A percentile compares a stretch with the other conserved stretches of the same genome.
phyloP scores from a whole-genome alignment of 495 filamentous ascomycete genomes.

The Trypethelium eluteriae region DNA sequence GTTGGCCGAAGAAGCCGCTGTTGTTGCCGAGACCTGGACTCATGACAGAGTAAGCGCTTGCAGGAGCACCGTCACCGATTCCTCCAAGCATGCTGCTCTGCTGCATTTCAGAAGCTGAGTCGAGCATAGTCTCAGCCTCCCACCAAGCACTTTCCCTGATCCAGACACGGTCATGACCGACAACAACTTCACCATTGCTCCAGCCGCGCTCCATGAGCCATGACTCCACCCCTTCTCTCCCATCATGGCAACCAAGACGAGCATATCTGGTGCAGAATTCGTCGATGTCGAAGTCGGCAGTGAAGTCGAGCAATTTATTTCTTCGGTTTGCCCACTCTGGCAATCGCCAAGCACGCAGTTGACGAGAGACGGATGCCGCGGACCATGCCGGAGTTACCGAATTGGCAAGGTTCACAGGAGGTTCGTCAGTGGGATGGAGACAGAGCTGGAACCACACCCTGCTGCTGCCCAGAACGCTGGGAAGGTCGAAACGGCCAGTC shows the following conservation, averaged over 20 bases:
- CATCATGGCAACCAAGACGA: conserved; percentile 78
- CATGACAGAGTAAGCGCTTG: conserved; percentile 55
- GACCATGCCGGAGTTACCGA: conserved; percentile 71
- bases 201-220: conserved; percentile 94
- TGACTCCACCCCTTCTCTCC: conserved; percentile 85
- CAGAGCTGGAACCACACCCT: conserved; percentile 93
- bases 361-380: conserved; percentile 81
- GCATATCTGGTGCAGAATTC: conserved; percentile 81
- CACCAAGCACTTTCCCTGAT: conserved; percentile 92
- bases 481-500: conserved; percentile 66
- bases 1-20: conserved; percentile 62
- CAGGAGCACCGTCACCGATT: conserved; percentile 42
- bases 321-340: conserved; percentile 95
- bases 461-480: conserved; percentile 62
- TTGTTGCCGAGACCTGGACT: conserved; percentile 47
- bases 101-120: conserved; percentile 49
- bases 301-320: conserved; percentile 90
- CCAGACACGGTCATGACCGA: conserved; percentile 89
- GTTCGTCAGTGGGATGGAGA: conserved; percentile 84
- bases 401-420: conserved; percentile 58
- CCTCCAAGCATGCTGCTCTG: conserved; percentile 45
- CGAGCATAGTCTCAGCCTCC: conserved; percentile 95
- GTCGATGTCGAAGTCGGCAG: conserved; percentile 88
- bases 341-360: conserved; percentile 84
- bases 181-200: conserved; percentile 93